phyloP scores from a whole-genome alignment of 2,329 filamentous ascomycete genomes.

The Penicillium sp. region DNA sequence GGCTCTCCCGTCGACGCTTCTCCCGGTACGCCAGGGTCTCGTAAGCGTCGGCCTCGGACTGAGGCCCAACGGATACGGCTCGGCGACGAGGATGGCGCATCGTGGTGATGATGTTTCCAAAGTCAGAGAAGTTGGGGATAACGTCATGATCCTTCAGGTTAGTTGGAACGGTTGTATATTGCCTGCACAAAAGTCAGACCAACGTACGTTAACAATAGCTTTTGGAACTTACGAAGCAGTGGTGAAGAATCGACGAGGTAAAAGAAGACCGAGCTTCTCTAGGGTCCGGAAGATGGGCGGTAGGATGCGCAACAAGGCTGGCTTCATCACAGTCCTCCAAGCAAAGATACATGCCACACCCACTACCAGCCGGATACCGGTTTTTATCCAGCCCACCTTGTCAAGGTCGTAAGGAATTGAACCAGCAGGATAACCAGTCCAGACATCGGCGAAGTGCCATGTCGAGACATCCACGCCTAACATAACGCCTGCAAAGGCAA shows the following conservation, averaged over 20 bases:
- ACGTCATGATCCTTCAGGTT: constrained; percentile 78
- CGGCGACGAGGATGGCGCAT: constrained; percentile 75
- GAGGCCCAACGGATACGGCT: constrained; percentile 84
- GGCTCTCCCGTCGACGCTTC: constrained; percentile 59
- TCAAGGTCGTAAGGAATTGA: constrained; percentile 63
- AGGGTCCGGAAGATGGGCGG: constrained; percentile 85
- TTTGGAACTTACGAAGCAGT: constrained; percentile 65
- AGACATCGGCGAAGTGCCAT: constrained; percentile 70
- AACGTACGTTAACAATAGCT: constrained; percentile 5
- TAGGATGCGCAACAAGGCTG: constrained; percentile 68
- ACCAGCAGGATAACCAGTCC: constrained; percentile 53
- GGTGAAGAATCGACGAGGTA: constrained; percentile 88
- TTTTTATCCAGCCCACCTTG: constrained; percentile 62
- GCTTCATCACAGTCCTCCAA: constrained; percentile 90
- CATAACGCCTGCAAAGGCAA: constrained; percentile 85
- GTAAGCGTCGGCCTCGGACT: constrained; percentile 94
- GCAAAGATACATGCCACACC: constrained; percentile 81
- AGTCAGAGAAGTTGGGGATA: constrained; percentile 81
- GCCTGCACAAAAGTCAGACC: constrained; percentile 44
- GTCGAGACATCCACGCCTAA: constrained; percentile 78
- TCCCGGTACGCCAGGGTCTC: constrained; percentile 91
- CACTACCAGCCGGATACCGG: constrained; percentile 65
- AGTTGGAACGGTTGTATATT: constrained; percentile 75
- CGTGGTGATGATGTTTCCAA: constrained; percentile 75
- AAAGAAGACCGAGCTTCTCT: constrained; percentile 70